phyloP scores from a whole-genome alignment of 441 rosid species.

The Raphanus hybrid region DNA sequence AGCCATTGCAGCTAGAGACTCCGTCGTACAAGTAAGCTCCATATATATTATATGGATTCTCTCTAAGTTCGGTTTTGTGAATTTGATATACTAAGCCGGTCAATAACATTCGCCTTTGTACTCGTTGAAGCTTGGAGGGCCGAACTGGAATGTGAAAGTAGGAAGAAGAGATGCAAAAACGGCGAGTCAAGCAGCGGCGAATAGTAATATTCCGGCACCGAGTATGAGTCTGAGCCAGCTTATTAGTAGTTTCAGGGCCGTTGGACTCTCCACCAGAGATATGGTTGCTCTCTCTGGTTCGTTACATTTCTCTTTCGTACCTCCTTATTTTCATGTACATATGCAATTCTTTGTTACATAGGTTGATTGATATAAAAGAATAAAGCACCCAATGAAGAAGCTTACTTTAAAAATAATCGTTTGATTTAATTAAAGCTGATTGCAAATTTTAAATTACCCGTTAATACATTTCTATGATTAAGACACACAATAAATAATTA shows the following conservation, averaged over 20 bases:
- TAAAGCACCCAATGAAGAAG: neutral
- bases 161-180: constrained; percentile 87
- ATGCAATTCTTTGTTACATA: constrained; percentile 1
- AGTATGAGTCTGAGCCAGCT: constrained; percentile 66
- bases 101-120: neutral
- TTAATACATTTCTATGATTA: neutral
- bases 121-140: constrained; percentile 71
- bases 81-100: neutral
- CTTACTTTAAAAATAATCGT: neutral
- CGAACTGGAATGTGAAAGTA: constrained; percentile 74
- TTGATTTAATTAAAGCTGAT: neutral
- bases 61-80: neutral
- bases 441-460: neutral
- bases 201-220: constrained; percentile 72
- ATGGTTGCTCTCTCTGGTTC: constrained; percentile 83
- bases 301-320: constrained; percentile 19
- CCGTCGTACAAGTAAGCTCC: constrained; percentile 60
- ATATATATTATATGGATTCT: neutral
- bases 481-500: constrained; percentile 21
- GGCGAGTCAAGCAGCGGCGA: constrained; percentile 81
- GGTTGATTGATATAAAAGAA: neutral
- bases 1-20: constrained; percentile 83
- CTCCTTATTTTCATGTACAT: neutral
- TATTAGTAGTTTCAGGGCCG: constrained; percentile 57
- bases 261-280: constrained; percentile 80